Base-by-base conservation (phyloP, 257 asterid species). In the Catharanthus roseus region DNA sequence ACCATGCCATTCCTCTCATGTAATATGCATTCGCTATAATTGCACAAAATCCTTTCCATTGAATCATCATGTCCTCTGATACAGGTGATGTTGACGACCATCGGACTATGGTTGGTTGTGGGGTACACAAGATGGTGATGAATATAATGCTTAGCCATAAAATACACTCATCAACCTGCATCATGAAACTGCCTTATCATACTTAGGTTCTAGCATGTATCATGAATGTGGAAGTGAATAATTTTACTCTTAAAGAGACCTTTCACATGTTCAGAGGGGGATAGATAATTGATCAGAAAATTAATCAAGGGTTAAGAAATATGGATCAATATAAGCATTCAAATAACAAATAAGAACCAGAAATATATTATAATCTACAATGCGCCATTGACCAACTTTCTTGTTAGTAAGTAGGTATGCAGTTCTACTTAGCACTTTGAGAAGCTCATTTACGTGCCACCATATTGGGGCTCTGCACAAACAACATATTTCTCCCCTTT, bases 1-100 rank as follows among this genome's bases (percentile, higher is more conserved):
- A 93, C 98, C 97, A 93, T 66, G 98, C 98, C 98, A 90, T 93
- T 82, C 98, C 98, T 85, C 95, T 89, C 90, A 84, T 74, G 75
- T 79, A 93, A 77, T 93, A 93, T 9, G 98, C 98, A 82, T 93
- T 93, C 74, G 98, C 93, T 75, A 93, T 93, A 69, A 93, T 84
- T 72, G 97, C 96, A 78, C 98, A 93, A 75, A 93, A 93, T 72
- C 98, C 98, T 77, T 90, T 89, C 98, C 98, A 93, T 2, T 83
- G 84, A 41, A 74, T 58, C 80, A 86, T 77, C 88, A 81, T 90
- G 53, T 89, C 86, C 58, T 84, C 88, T 0, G 96, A 81, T 74
- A 89, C 98, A 2, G 97, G 88, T 38, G 96, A 81, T 12, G 83
- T 83, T 56, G 97, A 79, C n/a, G 98, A 90, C 98, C 98, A 93